Evolutionary conservation across 805 yeast genomes (phyloP).

Genomic region (Zygoascus tannicola): DNA sequence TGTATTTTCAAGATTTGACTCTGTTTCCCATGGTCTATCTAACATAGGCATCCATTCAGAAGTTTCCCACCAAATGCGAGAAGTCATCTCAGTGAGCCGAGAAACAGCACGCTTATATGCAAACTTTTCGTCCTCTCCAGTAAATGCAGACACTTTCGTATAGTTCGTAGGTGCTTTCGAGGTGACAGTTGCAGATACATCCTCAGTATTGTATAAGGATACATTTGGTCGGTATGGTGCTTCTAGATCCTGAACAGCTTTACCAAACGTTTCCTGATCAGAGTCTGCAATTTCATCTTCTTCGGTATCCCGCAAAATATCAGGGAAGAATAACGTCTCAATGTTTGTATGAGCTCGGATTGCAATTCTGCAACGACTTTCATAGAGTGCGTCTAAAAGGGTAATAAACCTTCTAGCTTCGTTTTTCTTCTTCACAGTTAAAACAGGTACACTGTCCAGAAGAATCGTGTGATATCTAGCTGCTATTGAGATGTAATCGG

Average conservation of each 20-base stretch:
- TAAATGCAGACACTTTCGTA: constrained; percentile 45
- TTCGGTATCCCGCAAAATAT: constrained; percentile 22
- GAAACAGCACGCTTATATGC: constrained; percentile 66
- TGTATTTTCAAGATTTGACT: not conserved
- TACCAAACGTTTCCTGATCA: constrained; percentile 62
- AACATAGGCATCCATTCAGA: constrained; percentile 50
- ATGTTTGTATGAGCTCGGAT: constrained; percentile 42
- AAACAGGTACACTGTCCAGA: constrained; percentile 50
- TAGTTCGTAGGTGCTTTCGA: constrained; percentile 30
- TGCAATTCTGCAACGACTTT: constrained; percentile 52
- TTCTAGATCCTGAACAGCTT: constrained; percentile 47
- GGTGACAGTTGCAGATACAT: constrained; percentile 17
- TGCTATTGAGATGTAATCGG: constrained; percentile 62
- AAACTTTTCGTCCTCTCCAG: constrained; percentile 70
- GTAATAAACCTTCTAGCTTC: constrained; percentile 64
- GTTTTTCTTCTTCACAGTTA: constrained; percentile 48
- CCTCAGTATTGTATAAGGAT: constrained; percentile 37
- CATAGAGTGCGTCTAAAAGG: constrained; percentile 59
- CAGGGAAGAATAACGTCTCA: constrained; percentile 57
- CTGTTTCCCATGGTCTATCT: constrained; percentile 50
- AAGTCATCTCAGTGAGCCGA: constrained; percentile 52
- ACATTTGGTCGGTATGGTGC: constrained; percentile 65
- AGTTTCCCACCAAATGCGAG: constrained; percentile 41
- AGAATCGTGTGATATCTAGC: constrained; percentile 49
- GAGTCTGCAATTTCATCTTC: constrained; percentile 25